These are phyloP conservation scores for Penicillium sp. DNA, from an alignment of 2,329 filamentous ascomycete species.

Conservation along the genomic window DNA sequence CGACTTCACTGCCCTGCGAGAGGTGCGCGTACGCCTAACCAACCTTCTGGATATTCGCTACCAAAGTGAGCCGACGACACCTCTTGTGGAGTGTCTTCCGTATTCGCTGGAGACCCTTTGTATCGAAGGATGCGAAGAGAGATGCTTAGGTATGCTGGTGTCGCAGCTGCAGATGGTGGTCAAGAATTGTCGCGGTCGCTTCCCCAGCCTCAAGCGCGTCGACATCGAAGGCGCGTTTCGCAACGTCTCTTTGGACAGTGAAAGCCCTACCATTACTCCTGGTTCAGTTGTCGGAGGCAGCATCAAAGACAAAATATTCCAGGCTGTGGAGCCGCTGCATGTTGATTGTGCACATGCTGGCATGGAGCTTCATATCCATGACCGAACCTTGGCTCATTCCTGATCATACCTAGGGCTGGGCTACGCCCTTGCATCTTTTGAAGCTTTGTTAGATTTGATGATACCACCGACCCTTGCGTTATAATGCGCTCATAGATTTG, in stretches of 20 bases:
- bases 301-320: slow-evolving; percentile 28
- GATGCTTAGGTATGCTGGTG: slow-evolving; percentile 26
- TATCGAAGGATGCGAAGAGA: slow-evolving; percentile 33
- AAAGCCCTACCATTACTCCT: slow-evolving; percentile 3
- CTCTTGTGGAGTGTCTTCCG: slow-evolving; percentile 28
- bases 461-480: slow-evolving; percentile 2
- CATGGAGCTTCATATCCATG: slow-evolving; percentile 26
- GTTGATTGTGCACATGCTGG: slow-evolving; percentile 22
- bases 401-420: neutral
- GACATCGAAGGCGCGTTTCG: slow-evolving; percentile 34
- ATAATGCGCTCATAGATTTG: neutral
- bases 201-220: slow-evolving; percentile 19
- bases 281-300: neutral
- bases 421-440: neutral
- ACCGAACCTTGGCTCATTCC: slow-evolving; percentile 16
- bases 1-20: slow-evolving; percentile 29
- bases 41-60: slow-evolving; percentile 35
- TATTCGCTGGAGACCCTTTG: slow-evolving; percentile 26
- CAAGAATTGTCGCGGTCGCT: slow-evolving; percentile 18
- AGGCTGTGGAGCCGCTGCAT: slow-evolving; percentile 25
- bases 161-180: slow-evolving; percentile 26
- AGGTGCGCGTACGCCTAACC: slow-evolving; percentile 33
- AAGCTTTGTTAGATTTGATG: neutral
- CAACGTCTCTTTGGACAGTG: slow-evolving; percentile 25
- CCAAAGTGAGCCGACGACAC: slow-evolving; percentile 23